A percentile compares a stretch with the other conserved stretches of the same genome.
Conservation (phyloP, 2,329 filamentous ascomycete genomes). For the Chalara sp. region DNA sequence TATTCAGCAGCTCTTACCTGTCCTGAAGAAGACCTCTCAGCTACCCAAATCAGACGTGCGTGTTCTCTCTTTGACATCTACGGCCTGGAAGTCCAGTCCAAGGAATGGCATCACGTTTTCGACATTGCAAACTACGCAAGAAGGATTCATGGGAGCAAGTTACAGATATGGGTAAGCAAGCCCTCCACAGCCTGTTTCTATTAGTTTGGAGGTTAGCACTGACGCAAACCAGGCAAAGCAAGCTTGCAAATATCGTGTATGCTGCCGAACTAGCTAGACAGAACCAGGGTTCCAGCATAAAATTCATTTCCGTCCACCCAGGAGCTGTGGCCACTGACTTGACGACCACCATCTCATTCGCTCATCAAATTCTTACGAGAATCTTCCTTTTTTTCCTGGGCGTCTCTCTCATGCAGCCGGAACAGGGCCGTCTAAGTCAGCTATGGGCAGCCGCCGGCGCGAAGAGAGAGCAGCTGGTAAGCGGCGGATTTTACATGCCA, state of each 20-base stretch:
- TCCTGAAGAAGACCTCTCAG: conserved; percentile 21
- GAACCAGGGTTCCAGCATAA: conserved; percentile 29
- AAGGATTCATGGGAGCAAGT: conserved; percentile 1
- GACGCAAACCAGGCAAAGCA: conserved; percentile 34
- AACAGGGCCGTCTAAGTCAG: conserved; percentile 32
- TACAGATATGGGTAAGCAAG: conserved; percentile 2
- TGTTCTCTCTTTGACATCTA: conserved; percentile 12
- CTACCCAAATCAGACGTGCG: conserved; percentile 12
- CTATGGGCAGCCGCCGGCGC: conserved; percentile 34
- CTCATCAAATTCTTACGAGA: not conserved
- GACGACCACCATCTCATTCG: conserved; percentile 6
- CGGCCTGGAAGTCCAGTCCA: conserved; percentile 4
- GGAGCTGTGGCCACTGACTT: conserved; percentile 5
- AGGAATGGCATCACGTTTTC: conserved; percentile 7
- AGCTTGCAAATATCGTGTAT: conserved; percentile 41
- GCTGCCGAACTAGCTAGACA: conserved; percentile 33
- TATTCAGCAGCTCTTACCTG: conserved; percentile 29
- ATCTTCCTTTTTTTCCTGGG: conserved; percentile 1
- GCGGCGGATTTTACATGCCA: conserved; percentile 30
- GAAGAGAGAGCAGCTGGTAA: conserved; percentile 17
- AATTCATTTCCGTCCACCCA: conserved; percentile 30
- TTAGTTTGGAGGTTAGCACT: conserved; percentile 6
- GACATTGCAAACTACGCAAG: conserved; percentile 6
- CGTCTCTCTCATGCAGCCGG: not conserved
- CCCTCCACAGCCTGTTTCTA: not conserved